phyloP scores from a whole-genome alignment of 495 filamentous ascomycete genomes.

The Tuber brumale region DNA sequence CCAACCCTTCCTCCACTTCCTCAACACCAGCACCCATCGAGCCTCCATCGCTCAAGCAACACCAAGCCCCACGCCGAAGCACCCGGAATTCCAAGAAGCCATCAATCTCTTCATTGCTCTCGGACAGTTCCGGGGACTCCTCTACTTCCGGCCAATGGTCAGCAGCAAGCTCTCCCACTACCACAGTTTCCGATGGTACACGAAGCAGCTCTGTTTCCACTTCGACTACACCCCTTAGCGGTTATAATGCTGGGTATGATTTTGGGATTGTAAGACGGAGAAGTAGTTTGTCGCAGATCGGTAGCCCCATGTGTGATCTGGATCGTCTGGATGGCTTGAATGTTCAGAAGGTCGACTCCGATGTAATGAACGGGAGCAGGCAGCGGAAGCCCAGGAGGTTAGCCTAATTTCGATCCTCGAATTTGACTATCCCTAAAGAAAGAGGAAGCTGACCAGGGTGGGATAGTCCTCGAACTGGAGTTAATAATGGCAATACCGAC shows the following conservation, averaged over 20 bases:
- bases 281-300: conserved; percentile 30
- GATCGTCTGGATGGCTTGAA: conserved; percentile 12
- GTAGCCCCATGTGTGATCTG: conserved; percentile 11
- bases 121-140: conserved; percentile 39
- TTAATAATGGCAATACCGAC: conserved; percentile 27
- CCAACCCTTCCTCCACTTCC: conserved; percentile 26
- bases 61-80: conserved; percentile 28
- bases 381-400: conserved; percentile 38
- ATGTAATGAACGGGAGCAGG: conserved; percentile 30
- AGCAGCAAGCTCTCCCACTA: conserved; percentile 35
- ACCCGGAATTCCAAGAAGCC: conserved; percentile 35
- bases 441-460: conserved; percentile 33
- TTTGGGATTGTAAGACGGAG: conserved; percentile 31
- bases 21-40: conserved; percentile 33
- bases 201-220: conserved; percentile 39
- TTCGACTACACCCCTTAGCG: conserved; percentile 1
- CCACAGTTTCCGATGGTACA: conserved; percentile 31
- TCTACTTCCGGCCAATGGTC: conserved; percentile 35
- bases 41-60: conserved; percentile 12
- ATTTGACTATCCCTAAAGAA: conserved; percentile 17
- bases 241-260: conserved; percentile 15
- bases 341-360: conserved; percentile 26
- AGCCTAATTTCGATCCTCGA: conserved; percentile 34
- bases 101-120: conserved; percentile 39
- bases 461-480: conserved; percentile 35